Base-by-base conservation (phyloP, 106 monocot genomes). In the Triglochin maritima region DNA sequence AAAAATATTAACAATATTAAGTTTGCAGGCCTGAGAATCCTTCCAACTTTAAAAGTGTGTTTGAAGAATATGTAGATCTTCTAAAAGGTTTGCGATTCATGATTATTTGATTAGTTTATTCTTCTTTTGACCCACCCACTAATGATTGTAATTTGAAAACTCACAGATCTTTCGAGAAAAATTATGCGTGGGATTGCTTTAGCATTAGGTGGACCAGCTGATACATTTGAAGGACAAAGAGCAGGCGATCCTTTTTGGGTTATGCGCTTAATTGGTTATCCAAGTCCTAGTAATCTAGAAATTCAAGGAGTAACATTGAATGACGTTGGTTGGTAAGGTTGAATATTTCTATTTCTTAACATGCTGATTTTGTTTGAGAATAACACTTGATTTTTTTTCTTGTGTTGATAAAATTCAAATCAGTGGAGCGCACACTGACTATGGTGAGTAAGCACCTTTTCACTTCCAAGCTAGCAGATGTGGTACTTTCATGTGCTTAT, bases 381-480 rank as follows among this genome's bases (percentile, higher is more conserved):
- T 41, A 29, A 46, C 56, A 17, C 2, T 65, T 14, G 45, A 56
- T 48, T 45, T 9, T 72, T 56, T 7, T 57, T 46, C 49, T 59
- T 62, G 47, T 9, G 57, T 50, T 13, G 67, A 11, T 14, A 3
- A n/a, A 44, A 69, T 17, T 50, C 14, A 70, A 79, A 77, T 42
- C 85, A 95, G 94, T 73, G 94, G 84, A 69, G 94, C 85, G 74
- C 94, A 95, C 73, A 95, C 94, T n/a, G 94, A 95, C 69, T 95
- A 95, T 76, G 94, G 94, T 95, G 72, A 80, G 89, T 58, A 3
- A 59, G 46, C 44, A 68, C 49, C 9, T 29, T 29, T 29, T 29
- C 29, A 29, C 1, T 29, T 29, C 29, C 29, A 29, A 29, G 29
- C 29, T 29, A 29, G 29, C 29, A 29, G 29, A 29, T 1, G 0